A percentile compares a stretch with the other conserved stretches of the same genome.
phyloP scores from a whole-genome alignment of 2,329 filamentous ascomycete species.

The Colletotrichum lupini region DNA sequence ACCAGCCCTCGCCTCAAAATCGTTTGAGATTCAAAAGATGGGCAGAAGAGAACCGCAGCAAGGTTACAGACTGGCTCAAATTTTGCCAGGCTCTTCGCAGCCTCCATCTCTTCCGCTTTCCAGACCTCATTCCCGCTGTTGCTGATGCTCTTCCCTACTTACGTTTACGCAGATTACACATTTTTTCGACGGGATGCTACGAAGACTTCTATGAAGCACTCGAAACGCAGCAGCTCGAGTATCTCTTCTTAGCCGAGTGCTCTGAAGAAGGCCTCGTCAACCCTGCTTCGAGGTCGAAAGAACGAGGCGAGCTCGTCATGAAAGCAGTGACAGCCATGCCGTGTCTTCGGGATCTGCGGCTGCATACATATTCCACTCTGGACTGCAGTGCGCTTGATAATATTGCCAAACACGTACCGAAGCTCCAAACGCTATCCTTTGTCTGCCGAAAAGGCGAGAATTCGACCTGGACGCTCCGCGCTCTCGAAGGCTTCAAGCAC shows the following conservation, averaged over 20 bases:
- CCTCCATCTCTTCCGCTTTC: constrained; percentile 14
- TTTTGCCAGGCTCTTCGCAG: neutral
- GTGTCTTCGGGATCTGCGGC: constrained; percentile 14
- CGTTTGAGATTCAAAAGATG: neutral
- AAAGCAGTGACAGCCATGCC: constrained; percentile 19
- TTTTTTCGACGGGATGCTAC: neutral
- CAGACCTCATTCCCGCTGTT: constrained; percentile 8
- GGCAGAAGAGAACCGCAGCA: neutral
- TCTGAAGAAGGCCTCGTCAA: neutral
- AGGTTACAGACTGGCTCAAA: neutral
- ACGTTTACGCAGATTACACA: constrained; percentile 1
- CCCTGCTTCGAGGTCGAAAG: too few relatives aligned
- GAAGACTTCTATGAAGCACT: neutral
- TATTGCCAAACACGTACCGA: neutral
- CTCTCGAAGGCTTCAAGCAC: constrained; percentile 5
- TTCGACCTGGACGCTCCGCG: neutral
- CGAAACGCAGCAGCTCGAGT: neutral
- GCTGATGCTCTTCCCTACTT: constrained; percentile 8
- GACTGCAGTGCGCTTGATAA: neutral
- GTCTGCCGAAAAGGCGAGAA: neutral
- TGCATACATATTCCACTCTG: constrained; percentile 2
- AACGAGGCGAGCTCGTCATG: neutral
- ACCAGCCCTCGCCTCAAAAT: fast-evolving
- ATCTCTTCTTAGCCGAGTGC: constrained; percentile 11
- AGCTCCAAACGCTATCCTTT: constrained; percentile 6